Evolutionary conservation across 352 stramenopile genomes (phyloP).

Genomic region (Globisporangium barbulae): DNA sequence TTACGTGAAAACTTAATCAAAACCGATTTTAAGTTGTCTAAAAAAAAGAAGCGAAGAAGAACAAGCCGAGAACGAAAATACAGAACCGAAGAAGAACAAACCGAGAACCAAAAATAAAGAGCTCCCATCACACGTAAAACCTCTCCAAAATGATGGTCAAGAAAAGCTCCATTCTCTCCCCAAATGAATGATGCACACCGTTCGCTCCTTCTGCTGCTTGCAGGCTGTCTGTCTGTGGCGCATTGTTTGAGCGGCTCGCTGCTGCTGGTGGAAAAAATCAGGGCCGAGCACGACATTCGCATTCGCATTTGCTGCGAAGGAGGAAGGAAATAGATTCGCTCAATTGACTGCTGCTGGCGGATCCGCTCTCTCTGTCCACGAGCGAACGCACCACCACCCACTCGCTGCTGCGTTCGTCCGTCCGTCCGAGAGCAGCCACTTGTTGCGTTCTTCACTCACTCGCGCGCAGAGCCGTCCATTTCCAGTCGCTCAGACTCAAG

Average conservation of each 20-base stretch:
- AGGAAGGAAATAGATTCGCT: conserved; percentile 3
- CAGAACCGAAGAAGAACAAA: conserved; percentile 8
- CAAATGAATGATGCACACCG: background rate
- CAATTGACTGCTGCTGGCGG: no score
- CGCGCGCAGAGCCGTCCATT: background rate
- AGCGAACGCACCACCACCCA: background rate
- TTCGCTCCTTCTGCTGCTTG: background rate
- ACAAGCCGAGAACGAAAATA: conserved; percentile 1
- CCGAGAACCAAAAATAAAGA: conserved; percentile 14
- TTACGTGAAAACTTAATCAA: no score
- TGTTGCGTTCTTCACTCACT: background rate
- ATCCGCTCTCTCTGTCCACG: background rate
- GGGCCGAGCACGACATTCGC: background rate
- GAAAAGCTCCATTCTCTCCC: background rate
- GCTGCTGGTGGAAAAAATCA: conserved; percentile 8
- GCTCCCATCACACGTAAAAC: background rate
- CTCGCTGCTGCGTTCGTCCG: conserved; percentile 3
- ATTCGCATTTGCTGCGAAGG: background rate
- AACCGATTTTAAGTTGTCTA: background rate
- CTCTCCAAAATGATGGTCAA: no score
- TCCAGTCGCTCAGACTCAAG: background rate
- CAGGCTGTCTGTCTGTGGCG: background rate
- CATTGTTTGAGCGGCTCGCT: background rate
- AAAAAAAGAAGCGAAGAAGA: no score
- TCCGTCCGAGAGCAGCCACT: background rate